These are phyloP conservation scores for Oryza longistaminata DNA, from an alignment of 176 grass and related monocot genomes.

Conservation along the genomic window DNA sequence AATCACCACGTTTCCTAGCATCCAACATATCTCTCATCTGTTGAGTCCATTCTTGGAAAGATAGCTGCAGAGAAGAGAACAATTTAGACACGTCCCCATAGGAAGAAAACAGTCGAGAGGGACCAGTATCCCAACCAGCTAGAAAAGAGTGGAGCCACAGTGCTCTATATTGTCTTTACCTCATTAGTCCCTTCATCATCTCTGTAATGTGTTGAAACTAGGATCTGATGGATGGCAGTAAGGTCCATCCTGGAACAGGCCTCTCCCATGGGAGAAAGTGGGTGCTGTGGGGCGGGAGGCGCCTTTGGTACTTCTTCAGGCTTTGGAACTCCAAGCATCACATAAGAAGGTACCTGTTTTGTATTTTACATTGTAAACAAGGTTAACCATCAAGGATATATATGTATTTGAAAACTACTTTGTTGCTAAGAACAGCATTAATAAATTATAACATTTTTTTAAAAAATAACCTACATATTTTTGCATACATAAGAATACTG, in stretches of 20 bases:
- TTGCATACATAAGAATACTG: neutral
- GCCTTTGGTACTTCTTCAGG: slow-evolving; percentile 41
- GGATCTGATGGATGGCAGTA: slow-evolving; percentile 79
- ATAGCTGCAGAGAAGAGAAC: slow-evolving; percentile 59
- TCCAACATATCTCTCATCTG: slow-evolving; percentile 98
- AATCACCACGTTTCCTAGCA: slow-evolving; percentile 81
- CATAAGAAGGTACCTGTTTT: slow-evolving; percentile 76
- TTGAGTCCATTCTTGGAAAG: slow-evolving; percentile 99
- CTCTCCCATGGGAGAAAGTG: slow-evolving; percentile 85
- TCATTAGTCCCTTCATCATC: slow-evolving; percentile 95
- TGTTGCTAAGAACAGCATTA: neutral
- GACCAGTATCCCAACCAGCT: too few species aligned
- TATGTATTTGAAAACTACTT: neutral
- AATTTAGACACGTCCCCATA: neutral
- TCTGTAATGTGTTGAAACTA: slow-evolving; percentile 76
- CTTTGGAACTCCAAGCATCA: slow-evolving; percentile 56
- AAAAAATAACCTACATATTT: neutral
- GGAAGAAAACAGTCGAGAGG: slow-evolving; percentile 2
- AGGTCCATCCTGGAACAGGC: slow-evolving; percentile 88
- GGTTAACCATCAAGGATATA: slow-evolving; percentile 10
- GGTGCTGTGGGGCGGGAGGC: slow-evolving; percentile 46
- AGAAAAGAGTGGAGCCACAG: slow-evolving; percentile 1
- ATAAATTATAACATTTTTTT: neutral
- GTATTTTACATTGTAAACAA: slow-evolving; percentile 23
- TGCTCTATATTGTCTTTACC: slow-evolving; percentile 44